Base-by-base conservation (phyloP, 371 early-diverging fungal species). In the Thermomucor indicae-seudaticae region DNA sequence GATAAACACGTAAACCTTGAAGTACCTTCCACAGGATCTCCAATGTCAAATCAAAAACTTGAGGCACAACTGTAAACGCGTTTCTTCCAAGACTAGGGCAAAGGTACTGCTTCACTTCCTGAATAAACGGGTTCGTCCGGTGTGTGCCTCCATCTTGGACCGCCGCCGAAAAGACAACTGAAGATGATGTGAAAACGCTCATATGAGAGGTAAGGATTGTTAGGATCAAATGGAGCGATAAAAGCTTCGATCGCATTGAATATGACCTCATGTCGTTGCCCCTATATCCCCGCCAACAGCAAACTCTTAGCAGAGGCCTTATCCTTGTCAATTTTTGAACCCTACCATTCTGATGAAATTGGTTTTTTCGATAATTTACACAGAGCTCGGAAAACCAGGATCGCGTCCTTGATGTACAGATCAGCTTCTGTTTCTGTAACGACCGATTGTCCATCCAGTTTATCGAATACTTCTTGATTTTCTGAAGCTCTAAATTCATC, bases 291-390 rank as follows among this genome's bases (percentile, higher is more conserved):
- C n/a, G 17, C 27, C 12, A 6, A 47, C 20, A 48, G 29, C 25
- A 8, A 39, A 42, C 17, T 57, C 28, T 34, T 35, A 2, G n/a
- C 27, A 29, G 16, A 35, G 16, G 25, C 12, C n/a, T 5, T 12
- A 24, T 11, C 14, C n/a, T 17, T 14, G 25, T 10, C 2, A 28
- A 20, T 41, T 17, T 11, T 20, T 7, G 7, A 38, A 22, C 7
- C 43, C 54, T 67, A 75, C 76, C 76, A 73, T 53, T 77, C 77
- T 5, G 71, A 70, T 23, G 71, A 64, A 25, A 73, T 77, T 8
- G 71, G 67, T 47, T 77, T 77, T 82, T 93, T 92, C 17, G 91
- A 90, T n/a, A 96, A 79, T 57, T 91, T 91, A 74, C 95, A 95
- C 20, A 97, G 77, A 1, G 96, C 91, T 10, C 96, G 86, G 64